Evolutionary conservation across 768 basidiomycete species (phyloP), one percentile per base, ranked within the genome.

Genomic region (Xerocomellus chrysenteron): DNA sequence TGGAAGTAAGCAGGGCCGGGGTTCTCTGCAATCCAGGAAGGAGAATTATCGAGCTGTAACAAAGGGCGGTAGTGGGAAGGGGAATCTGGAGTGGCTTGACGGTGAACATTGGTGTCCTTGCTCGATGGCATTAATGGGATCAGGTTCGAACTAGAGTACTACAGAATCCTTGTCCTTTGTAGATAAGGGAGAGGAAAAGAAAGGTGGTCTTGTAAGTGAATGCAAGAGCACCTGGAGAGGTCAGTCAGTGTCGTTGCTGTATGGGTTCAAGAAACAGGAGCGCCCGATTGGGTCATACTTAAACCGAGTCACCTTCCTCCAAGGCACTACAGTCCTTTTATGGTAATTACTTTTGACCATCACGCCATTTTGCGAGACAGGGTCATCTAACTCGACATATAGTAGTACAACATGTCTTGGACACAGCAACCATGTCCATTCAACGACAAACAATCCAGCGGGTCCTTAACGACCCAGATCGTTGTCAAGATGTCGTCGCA

Each of bases 11-110:
- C 50, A 17, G 56, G 14, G 24, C 12, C 28, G n/a, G 57, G 44
- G 10, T 49, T 58, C 50, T 66, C 64, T 24, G 47, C 48, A 37
- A 54, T 36, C 61, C 62, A 63, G 46, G 67, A 56, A 4, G 67
- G 52, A 19, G 70, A 68, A 60, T 71, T 62, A 69, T 72, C 65
- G 13, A 70, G 64, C n/a, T 65, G 69, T 69, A 71, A 52, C 54
- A 71, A 59, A 54, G 68, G 71, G 16, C 70, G 64, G 47, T 61
- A 68, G 50, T 66, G 58, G 49, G 57, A 28, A 59, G 55, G 51
- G 16, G 58, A 28, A 30, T 73, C 61, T 33, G 52, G 58, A 48
- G 61, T 41, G 42, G 61, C 42, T 57, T 65, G 69, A 52, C 21
- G 56, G 5, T 55, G 52, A 37, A 52, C 69, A 71, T 71, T 60